phyloP scores from a whole-genome alignment of 305 asterid species.

The Fraxinus platypoda region DNA sequence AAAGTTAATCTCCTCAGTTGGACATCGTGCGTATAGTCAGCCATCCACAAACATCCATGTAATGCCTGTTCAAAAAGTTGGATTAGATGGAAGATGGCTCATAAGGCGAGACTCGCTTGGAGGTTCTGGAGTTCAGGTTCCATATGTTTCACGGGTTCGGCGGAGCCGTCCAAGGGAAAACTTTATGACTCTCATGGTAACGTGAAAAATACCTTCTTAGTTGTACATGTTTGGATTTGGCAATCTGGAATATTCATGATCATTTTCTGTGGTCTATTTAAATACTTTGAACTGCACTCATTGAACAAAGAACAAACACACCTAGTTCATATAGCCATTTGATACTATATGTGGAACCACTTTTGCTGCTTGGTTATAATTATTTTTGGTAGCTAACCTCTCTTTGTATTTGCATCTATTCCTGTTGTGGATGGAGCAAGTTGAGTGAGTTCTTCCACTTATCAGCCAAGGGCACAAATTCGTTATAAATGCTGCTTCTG shows the following conservation, averaged over 20 bases:
- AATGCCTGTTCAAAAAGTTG: slow-evolving; percentile 43
- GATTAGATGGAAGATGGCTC: slow-evolving; percentile 50
- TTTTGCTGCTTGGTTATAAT: neutral
- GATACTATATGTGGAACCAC: neutral
- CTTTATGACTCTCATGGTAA: slow-evolving; percentile 75
- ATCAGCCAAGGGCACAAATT: neutral
- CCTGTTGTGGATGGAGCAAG: slow-evolving; percentile 8
- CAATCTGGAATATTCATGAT: neutral
- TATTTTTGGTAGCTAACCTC: neutral
- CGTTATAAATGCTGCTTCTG: neutral
- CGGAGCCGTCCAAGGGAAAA: slow-evolving; percentile 93
- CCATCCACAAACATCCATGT: slow-evolving; percentile 37
- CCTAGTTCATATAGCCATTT: slow-evolving; percentile 13
- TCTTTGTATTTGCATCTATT: neutral
- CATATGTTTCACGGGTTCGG: slow-evolving; percentile 78
- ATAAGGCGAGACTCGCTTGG: slow-evolving; percentile 80
- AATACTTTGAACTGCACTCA: slow-evolving; percentile 1
- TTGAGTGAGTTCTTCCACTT: neutral
- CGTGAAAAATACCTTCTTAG: slow-evolving; percentile 19
- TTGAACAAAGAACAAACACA: neutral
- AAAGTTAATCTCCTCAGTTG: slow-evolving; percentile 37
- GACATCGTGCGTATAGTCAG: slow-evolving; percentile 30
- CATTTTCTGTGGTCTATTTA: slow-evolving; percentile 18
- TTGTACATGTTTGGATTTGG: neutral
- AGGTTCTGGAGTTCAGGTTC: slow-evolving; percentile 84